phyloP scores from a whole-genome alignment of 2,329 filamentous ascomycete species.

The Drechmeria coniospora region DNA sequence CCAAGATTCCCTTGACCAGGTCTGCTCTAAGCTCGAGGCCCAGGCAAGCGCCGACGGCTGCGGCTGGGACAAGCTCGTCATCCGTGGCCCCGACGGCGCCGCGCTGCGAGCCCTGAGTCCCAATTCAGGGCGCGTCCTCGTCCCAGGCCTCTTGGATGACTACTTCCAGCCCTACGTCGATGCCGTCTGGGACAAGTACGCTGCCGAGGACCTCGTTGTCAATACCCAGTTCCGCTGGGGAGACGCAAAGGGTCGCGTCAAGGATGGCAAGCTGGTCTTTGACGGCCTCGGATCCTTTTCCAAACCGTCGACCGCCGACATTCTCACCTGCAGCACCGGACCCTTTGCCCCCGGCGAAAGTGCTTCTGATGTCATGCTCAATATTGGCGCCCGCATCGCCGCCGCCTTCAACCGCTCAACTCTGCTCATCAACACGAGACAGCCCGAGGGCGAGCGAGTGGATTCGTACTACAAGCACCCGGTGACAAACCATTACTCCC shows the following conservation, averaged over 20 bases:
- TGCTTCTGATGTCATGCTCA: conserved; percentile 32
- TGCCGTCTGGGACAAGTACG: conserved; percentile 36
- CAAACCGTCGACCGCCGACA: conserved; percentile 30
- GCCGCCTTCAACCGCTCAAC: conserved; percentile 65
- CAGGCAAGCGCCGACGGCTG: conserved; percentile 30
- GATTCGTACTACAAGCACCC: conserved; percentile 35
- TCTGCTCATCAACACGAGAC: conserved; percentile 35
- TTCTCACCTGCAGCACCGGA: conserved; percentile 39
- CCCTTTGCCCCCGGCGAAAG: conserved; percentile 33
- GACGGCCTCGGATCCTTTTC: conserved; percentile 27
- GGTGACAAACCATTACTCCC: conserved; percentile 51
- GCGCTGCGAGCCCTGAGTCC: conserved; percentile 38
- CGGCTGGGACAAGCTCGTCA: conserved; percentile 36
- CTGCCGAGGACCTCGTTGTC: conserved; percentile 26
- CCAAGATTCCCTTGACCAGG: conserved; percentile 25
- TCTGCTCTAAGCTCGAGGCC: conserved; percentile 27
- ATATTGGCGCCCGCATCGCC: conserved; percentile 56
- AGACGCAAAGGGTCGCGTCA: conserved; percentile 26
- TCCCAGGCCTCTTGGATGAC: conserved; percentile 27
- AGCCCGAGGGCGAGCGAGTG: conserved; percentile 35
- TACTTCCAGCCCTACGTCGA: conserved; percentile 37
- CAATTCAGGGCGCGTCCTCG: conserved; percentile 30
- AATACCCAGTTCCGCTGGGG: conserved; percentile 41
- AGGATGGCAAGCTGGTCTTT: conserved; percentile 23
- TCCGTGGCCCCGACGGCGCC: conserved; percentile 20